Evolutionary conservation across 306 rosid species (phyloP).

Genomic region (Dryas octopetala): DNA sequence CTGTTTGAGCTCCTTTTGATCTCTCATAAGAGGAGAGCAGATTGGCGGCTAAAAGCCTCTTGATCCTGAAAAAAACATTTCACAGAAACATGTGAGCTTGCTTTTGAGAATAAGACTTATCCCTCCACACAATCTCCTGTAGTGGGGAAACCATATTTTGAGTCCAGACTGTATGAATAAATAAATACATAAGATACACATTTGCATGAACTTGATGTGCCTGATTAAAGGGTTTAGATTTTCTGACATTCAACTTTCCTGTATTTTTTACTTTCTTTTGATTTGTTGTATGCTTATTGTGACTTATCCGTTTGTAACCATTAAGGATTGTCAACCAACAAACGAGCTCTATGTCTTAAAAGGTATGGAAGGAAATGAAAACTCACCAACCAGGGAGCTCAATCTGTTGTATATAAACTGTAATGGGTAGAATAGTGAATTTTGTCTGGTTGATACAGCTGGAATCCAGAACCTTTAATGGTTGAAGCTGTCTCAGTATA

Average conservation of each 20-base stretch:
- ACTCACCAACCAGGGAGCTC: neutral
- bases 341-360: neutral
- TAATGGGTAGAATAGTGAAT: neutral
- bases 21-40: neutral
- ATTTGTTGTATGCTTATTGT: neutral
- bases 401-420: neutral
- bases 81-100: constrained; percentile 13
- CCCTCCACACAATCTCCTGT: neutral
- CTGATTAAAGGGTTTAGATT: neutral
- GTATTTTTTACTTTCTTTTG: neutral
- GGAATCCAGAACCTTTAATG: no score
- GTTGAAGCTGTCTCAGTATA: no score
- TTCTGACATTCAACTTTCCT: neutral
- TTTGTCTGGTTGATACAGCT: neutral
- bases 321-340: neutral
- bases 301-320: neutral
- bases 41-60: neutral
- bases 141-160: neutral
- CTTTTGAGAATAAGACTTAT: neutral
- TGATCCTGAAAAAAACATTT: constrained; percentile 6
- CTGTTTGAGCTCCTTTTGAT: neutral
- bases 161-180: constrained; percentile 1
- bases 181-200: neutral
- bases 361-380: neutral
- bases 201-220: neutral